Conservation (phyloP, 345 rosid genomes). For the Rhodamnia rubescens region DNA sequence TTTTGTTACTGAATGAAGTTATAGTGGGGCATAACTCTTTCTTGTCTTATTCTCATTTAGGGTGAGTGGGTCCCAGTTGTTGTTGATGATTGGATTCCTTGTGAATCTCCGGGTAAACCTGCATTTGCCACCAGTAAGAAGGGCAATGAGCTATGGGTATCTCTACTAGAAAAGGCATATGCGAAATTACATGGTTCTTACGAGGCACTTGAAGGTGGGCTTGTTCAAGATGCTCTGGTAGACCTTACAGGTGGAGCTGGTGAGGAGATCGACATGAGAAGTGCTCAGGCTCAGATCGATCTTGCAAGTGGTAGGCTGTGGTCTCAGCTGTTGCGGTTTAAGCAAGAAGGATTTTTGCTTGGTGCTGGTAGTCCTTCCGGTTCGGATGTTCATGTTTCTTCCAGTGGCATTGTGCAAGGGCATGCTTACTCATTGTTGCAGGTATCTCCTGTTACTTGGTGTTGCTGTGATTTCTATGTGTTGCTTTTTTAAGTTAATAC, state of each 20-base stretch:
- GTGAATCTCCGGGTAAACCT: constrained; percentile 92
- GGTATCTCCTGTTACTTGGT: constrained; percentile 22
- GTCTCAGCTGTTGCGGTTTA: constrained; percentile 96
- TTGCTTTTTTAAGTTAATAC: not conserved
- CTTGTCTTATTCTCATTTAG: constrained; percentile 24
- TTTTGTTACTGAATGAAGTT: not conserved
- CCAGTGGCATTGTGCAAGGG: constrained; percentile 99
- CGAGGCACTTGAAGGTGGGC: constrained; percentile 98
- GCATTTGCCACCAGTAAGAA: constrained; percentile 97
- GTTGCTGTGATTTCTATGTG: not conserved
- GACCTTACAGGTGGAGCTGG: constrained; percentile 99
- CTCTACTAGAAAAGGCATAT: constrained; percentile 93
- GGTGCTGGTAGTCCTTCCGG: constrained; percentile 99
- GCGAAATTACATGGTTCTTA: constrained; percentile 98
- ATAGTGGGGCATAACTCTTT: not conserved
- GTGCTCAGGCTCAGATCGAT: constrained; percentile 98
- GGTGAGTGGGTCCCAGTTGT: constrained; percentile 99
- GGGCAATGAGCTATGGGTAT: constrained; percentile 93
- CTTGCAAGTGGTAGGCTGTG: constrained; percentile 99
- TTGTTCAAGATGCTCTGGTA: constrained; percentile 99
- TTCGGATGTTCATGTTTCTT: constrained; percentile 95
- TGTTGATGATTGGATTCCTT: constrained; percentile 99
- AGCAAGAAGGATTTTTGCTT: constrained; percentile 96
- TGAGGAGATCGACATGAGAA: constrained; percentile 99
- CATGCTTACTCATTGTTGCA: constrained; percentile 97